These are phyloP conservation scores for Apiospora marii DNA, from an alignment of 2,329 filamentous ascomycete species.

Conservation along the genomic window DNA sequence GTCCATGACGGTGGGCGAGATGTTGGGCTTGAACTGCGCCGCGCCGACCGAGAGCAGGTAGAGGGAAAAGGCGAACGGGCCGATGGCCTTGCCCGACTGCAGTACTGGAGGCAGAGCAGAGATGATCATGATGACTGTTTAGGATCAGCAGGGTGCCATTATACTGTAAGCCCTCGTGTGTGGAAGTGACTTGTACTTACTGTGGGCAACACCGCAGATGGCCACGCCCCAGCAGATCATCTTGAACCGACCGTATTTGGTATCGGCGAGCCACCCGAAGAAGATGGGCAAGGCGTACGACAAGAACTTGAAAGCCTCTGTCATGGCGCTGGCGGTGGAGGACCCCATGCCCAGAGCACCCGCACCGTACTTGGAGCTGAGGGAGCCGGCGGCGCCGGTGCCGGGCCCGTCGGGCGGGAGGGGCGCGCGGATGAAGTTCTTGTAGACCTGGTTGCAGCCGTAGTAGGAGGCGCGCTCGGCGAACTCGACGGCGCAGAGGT, in stretches of 20 bases:
- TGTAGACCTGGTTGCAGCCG: slow-evolving; percentile 48
- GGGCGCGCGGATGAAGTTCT: slow-evolving; percentile 68
- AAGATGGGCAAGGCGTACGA: slow-evolving; percentile 55
- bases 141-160: neutral
- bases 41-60: slow-evolving; percentile 9
- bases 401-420: slow-evolving; percentile 61
- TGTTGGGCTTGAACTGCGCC: slow-evolving; percentile 74
- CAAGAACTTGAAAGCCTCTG: slow-evolving; percentile 60
- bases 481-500: slow-evolving; percentile 62
- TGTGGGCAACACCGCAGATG: slow-evolving; percentile 28
- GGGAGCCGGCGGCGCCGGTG: slow-evolving; percentile 46
- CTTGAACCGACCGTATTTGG: slow-evolving; percentile 47
- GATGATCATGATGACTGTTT: slow-evolving; percentile 50
- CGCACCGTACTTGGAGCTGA: slow-evolving; percentile 46
- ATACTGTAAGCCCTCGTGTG: too few relatives aligned
- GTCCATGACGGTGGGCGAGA: slow-evolving; percentile 72
- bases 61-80: slow-evolving; percentile 20
- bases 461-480: slow-evolving; percentile 61
- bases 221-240: slow-evolving; percentile 31
- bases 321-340: slow-evolving; percentile 56
- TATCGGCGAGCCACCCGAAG: slow-evolving; percentile 50
- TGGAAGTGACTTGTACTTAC: neutral
- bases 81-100: slow-evolving; percentile 63
- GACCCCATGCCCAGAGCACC: slow-evolving; percentile 59
- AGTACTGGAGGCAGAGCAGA: slow-evolving; percentile 58